These are phyloP conservation scores for Flaveria bidentis DNA, from an alignment of 129 eudicot species.

Conservation along the genomic window DNA sequence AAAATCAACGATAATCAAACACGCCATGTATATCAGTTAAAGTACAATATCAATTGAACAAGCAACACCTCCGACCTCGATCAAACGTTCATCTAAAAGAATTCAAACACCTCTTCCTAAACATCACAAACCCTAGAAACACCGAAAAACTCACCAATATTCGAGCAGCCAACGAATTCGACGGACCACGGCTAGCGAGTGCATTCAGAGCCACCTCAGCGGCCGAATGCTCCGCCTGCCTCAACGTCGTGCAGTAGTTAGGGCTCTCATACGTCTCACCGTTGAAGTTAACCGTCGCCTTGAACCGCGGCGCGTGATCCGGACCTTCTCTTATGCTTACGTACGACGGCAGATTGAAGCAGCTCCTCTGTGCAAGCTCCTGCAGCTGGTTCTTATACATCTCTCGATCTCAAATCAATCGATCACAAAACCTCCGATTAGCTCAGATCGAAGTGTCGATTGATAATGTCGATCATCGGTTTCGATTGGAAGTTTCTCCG, in stretches of 20 bases:
- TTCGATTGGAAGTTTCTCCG: constrained; percentile 24
- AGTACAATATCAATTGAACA: constrained; percentile 9
- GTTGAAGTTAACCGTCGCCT: constrained; percentile 73
- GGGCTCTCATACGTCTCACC: constrained; percentile 72
- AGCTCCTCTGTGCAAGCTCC: constrained; percentile 81
- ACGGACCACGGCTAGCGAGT: constrained; percentile 63
- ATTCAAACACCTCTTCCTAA: neutral
- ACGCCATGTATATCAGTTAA: constrained; percentile 1
- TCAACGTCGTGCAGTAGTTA: constrained; percentile 55
- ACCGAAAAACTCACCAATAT: constrained; percentile 50
- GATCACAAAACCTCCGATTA: constrained; percentile 9
- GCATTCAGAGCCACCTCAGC: constrained; percentile 71
- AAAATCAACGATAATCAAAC: neutral
- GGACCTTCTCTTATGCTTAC: constrained; percentile 74
- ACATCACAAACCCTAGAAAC: constrained; percentile 24
- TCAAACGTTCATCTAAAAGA: neutral
- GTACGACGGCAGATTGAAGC: constrained; percentile 71
- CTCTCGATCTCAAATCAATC: constrained; percentile 21
- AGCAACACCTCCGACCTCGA: neutral
- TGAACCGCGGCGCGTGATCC: constrained; percentile 84
- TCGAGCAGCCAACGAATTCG: constrained; percentile 66
- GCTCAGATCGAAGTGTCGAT: constrained; percentile 37
- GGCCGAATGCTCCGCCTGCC: constrained; percentile 81
- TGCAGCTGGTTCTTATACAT: constrained; percentile 84
- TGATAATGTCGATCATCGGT: constrained; percentile 46